Evolutionary conservation across 2,329 filamentous ascomycete genomes (phyloP).

Genomic region (Dactylellina haptotyla): DNA sequence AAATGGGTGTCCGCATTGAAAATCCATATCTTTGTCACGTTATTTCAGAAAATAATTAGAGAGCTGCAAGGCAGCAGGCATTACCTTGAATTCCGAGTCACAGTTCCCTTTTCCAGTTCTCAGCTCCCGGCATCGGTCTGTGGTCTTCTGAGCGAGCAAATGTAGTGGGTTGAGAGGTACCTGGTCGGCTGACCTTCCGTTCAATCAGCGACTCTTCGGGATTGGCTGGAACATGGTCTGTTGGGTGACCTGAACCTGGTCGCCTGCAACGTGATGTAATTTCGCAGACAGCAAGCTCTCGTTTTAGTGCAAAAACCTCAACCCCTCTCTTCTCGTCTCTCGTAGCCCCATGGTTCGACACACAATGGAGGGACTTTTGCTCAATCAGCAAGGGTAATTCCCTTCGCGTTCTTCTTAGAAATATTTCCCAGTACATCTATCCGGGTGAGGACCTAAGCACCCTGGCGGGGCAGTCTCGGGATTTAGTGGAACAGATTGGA

Average conservation of each 20-base stretch:
- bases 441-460: too few species aligned
- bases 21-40: conserved; percentile 20
- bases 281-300: conserved; percentile 32
- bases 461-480: background rate
- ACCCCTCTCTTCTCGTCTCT: conserved; percentile 2
- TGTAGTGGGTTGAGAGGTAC: conserved; percentile 24
- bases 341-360: too few species aligned
- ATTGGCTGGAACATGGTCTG: conserved; percentile 42
- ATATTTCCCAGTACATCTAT: too few species aligned
- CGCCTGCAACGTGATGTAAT: conserved; percentile 52
- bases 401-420: too few species aligned
- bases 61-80: conserved; percentile 43
- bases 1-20: conserved; percentile 4
- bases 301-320: conserved; percentile 28
- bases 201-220: conserved; percentile 31
- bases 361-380: too few species aligned
- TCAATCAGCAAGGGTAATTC: too few species aligned
- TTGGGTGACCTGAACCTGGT: conserved; percentile 41
- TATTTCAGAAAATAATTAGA: conserved; percentile 16
- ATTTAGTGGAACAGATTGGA: too few species aligned
- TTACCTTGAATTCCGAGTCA: conserved; percentile 20
- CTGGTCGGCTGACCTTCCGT: conserved; percentile 52
- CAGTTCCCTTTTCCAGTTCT: background rate
- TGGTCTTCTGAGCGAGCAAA: conserved; percentile 29
- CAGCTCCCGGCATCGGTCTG: conserved; percentile 42